These are phyloP conservation scores for Asterella californica DNA, from an alignment of 225 moss, liverwort and hornwort species.

Conservation along the genomic window DNA sequence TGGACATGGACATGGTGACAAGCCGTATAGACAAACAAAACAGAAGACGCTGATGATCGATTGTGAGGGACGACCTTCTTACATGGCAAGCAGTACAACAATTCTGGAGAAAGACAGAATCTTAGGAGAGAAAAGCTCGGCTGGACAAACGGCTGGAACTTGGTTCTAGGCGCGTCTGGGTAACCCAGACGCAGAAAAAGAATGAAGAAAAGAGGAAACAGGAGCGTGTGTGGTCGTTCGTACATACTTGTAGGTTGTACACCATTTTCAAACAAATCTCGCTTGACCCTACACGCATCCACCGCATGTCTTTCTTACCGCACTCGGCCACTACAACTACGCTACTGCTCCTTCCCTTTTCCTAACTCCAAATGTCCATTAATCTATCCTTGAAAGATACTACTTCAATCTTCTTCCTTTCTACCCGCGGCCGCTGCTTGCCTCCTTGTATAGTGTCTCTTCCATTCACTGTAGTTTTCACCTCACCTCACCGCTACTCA, in stretches of 20 bases:
- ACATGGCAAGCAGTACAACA: neutral
- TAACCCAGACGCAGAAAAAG: neutral
- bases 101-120: neutral
- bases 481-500: neutral
- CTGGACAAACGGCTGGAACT: neutral
- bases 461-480: neutral
- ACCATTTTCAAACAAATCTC: neutral
- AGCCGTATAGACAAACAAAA: neutral
- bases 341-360: neutral
- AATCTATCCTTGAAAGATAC: too few species aligned
- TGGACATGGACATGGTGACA: neutral
- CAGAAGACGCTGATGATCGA: neutral
- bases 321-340: neutral
- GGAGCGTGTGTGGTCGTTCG: neutral
- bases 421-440: neutral
- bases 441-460: neutral
- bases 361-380: neutral
- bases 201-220: neutral
- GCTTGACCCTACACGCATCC: neutral
- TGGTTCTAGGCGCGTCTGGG: neutral
- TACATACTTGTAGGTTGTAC: neutral
- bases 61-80: neutral
- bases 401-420: neutral
- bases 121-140: neutral
- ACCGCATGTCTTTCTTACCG: neutral